A percentile compares a stretch with the other conserved stretches of the same genome.
These are phyloP conservation scores for Tetraselmis chui DNA, from an alignment of 139 green algal genomes.

Conservation along the genomic window DNA sequence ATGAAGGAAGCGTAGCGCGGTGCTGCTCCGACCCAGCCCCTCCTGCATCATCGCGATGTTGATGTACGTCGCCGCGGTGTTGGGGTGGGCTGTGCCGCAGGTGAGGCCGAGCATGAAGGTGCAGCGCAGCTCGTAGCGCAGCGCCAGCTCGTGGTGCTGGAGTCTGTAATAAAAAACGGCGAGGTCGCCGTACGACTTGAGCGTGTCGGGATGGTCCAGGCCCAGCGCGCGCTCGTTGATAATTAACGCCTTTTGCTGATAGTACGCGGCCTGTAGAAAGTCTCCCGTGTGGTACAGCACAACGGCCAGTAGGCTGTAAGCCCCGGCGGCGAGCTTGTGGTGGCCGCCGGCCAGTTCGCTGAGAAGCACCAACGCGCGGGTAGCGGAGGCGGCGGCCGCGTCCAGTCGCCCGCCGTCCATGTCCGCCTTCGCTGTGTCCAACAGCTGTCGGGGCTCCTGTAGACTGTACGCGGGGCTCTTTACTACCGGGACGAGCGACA, in stretches of 20 bases:
- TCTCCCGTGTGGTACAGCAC: slow-evolving; percentile 47
- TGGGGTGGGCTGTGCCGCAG: slow-evolving; percentile 33
- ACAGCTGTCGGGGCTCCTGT: neutral
- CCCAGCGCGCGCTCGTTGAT: slow-evolving; percentile 39
- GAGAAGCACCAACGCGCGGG: slow-evolving; percentile 4
- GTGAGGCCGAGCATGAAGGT: slow-evolving; percentile 32
- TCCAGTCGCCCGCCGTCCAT: slow-evolving; percentile 40
- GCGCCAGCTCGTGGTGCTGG: slow-evolving; percentile 5
- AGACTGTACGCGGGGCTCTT: slow-evolving; percentile 9
- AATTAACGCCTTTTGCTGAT: slow-evolving; percentile 33
- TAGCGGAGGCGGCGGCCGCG: slow-evolving; percentile 21
- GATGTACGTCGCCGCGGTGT: slow-evolving; percentile 42
- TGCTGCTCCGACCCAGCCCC: slow-evolving; percentile 19
- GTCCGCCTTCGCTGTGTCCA: neutral
- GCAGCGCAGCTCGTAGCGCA: slow-evolving; percentile 27
- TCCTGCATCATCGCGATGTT: slow-evolving; percentile 48
- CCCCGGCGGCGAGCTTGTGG: slow-evolving; percentile 32
- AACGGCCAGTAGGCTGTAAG: slow-evolving; percentile 36
- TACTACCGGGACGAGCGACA: slow-evolving; percentile 28
- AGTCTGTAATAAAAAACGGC: slow-evolving; percentile 43
- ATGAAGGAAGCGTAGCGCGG: slow-evolving; percentile 37
- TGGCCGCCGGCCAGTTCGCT: slow-evolving; percentile 22
- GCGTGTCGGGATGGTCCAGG: slow-evolving; percentile 43
- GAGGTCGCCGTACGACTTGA: slow-evolving; percentile 45
- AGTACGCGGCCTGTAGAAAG: slow-evolving; percentile 30